Base-by-base conservation (phyloP, 805 yeast genomes). In the Spathaspora arborariae region DNA sequence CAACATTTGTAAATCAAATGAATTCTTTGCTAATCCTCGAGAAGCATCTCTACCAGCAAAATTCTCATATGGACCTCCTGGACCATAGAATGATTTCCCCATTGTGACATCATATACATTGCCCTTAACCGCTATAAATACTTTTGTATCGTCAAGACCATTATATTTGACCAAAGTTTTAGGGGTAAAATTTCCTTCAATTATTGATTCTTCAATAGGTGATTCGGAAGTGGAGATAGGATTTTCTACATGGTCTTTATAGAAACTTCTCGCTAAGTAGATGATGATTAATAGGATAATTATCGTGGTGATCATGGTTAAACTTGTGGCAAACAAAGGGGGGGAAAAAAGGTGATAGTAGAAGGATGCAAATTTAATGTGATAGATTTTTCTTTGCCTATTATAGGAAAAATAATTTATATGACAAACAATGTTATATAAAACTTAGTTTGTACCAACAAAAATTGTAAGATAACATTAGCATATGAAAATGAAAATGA, bases 11-110 rank as follows among this genome's bases (percentile, higher is more conserved):
- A 72, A 53, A 43, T 90, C 97, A 66, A 91, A 92, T 15, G 96
- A 86, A 65, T 90, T 91, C 56, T 79, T 71, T 0, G 97, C 97
- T 46, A 92, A 76, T 0, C 97, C 98, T 53, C 98, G 75, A 0
- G 95, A 85, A 3, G 97, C 97, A 67, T 92, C 98, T 55, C 88
- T 85, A 1, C 98, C 98, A 0, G 97, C 97, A 74, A 92, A 92
- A 60, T 87, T 88, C 38, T 87, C 82, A 67, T 92, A 92, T 0
- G 97, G 96, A 0, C 97, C 97, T 24, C 92, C 88, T 5, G 98
- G 98, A 0, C 98, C 98, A 64, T 92, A 92, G 62, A 92, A 91
- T 41, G 79, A 78, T 53, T 91, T 79, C 0, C 96, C 96, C 9
- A 74, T 71, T 4, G 88, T 72, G 18, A 89, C 96, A 59, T 92